Evolutionary conservation across 208 protist genomes (phyloP).

Genomic region (Histomonas meleagridis): DNA sequence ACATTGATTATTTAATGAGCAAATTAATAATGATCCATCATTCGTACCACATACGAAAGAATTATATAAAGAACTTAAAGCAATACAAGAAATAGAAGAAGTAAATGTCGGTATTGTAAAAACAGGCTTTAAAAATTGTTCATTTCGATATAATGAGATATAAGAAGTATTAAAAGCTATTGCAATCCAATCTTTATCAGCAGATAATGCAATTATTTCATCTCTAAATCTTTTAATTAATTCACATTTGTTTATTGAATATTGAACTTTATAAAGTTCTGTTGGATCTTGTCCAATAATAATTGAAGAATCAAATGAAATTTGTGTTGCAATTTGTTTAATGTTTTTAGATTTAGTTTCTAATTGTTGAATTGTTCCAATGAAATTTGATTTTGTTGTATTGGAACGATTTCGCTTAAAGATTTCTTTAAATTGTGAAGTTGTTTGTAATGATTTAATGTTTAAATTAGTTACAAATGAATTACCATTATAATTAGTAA

Average conservation of each 20-base stretch:
- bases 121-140: not conserved
- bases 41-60: not conserved
- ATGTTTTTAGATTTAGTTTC: too few relatives aligned
- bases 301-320: not conserved
- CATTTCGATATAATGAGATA: not conserved
- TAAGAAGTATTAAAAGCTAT: not conserved
- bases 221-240: not conserved
- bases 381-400: too few relatives aligned
- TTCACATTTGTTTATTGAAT: not conserved
- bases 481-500: too few relatives aligned
- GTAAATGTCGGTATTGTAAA: not conserved
- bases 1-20: not conserved
- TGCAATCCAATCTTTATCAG: not conserved
- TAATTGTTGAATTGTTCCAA: too few relatives aligned
- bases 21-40: not conserved
- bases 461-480: too few relatives aligned
- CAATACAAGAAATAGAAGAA: not conserved
- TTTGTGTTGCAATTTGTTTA: too few relatives aligned
- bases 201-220: not conserved
- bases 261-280: not conserved
- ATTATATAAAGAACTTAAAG: not conserved
- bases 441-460: too few relatives aligned
- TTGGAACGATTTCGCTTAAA: too few relatives aligned
- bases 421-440: too few relatives aligned
- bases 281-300: not conserved